Base-by-base conservation (phyloP, 306 rosid species). In the Cucumis hystrix region DNA sequence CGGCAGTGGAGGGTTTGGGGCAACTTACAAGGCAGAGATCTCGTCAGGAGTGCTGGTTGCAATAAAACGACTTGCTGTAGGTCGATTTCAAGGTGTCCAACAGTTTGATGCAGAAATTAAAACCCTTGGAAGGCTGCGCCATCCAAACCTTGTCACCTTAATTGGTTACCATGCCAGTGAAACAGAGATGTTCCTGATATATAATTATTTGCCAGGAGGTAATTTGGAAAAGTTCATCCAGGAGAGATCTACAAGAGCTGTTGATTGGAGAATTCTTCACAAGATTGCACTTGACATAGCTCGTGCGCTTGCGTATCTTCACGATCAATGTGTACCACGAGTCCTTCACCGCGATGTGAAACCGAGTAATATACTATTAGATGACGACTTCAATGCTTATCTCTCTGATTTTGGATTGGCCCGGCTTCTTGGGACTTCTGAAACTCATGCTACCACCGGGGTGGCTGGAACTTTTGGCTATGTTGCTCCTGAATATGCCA, bases 401-500 rank as follows among this genome's bases (percentile, higher is more conserved):
- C 84, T 93, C 35, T 93, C 98, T 1, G 98, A 93, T 85, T 93
- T 93, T 52, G 98, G 98, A 67, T 82, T 93, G 92, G 98, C 98
- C 23, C 82, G 98, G 78, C 97, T 93, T 59, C 81, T 93, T 25
- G 98, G 98, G 21, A 93, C 97, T 65, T 93, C 98, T 21, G 98
- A 93, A 78, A 93, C 98, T 41, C 98, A 93, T 80, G 98, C 98
- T 15, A 93, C 98, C 25, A 93, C 98, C 2, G 98, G 98, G 33
- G 98, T 93, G 15, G 98, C 98, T 25, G 98, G 98, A 79, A 93
- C 98, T 59, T 93, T 93, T 12, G 98, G 98, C 0, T 93, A 93
- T 40, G 98, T 93, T 23, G 98, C 98, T 63, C 98, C 98, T 1
- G 98, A 93, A 76, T 93, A 93, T 75, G 97, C 97, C 67, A 91